phyloP scores from a whole-genome alignment of 2,329 filamentous ascomycete species.

The Colletotrichum scovillei region DNA sequence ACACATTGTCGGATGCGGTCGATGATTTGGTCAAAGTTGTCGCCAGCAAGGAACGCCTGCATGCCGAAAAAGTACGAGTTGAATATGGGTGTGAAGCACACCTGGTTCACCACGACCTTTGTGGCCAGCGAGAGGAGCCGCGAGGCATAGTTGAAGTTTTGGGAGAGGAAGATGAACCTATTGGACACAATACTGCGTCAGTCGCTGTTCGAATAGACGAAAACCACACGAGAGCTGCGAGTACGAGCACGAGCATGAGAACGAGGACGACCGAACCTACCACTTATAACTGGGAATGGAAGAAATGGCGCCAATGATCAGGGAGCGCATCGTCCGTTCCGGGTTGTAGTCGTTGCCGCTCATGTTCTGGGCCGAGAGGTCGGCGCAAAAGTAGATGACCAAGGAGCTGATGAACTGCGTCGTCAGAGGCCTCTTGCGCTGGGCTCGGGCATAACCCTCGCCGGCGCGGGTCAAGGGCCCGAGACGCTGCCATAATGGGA shows the following conservation, averaged over 20 bases:
- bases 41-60: slow-evolving; percentile 80
- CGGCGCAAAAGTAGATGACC: slow-evolving; percentile 82
- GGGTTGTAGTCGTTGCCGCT: slow-evolving; percentile 73
- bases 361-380: slow-evolving; percentile 81
- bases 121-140: slow-evolving; percentile 75
- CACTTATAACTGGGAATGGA: slow-evolving; percentile 86
- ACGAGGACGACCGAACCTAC: slow-evolving; percentile 58
- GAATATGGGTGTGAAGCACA: slow-evolving; percentile 84
- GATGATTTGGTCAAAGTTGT: slow-evolving; percentile 70
- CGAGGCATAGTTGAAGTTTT: slow-evolving; percentile 86
- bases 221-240: neutral
- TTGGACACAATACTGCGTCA: neutral
- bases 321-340: slow-evolving; percentile 74
- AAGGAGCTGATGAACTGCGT: slow-evolving; percentile 83
- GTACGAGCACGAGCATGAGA: neutral
- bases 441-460: slow-evolving; percentile 75
- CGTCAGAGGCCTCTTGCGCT: slow-evolving; percentile 78
- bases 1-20: slow-evolving; percentile 81
- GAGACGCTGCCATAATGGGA: slow-evolving; percentile 67
- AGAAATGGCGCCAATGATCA: slow-evolving; percentile 78
- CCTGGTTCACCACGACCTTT: slow-evolving; percentile 86
- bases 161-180: slow-evolving; percentile 83
- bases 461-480: slow-evolving; percentile 66
- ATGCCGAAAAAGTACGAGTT: slow-evolving; percentile 86
- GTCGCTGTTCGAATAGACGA: neutral